These are phyloP conservation scores for Solanum gracilifrons DNA, from an alignment of 257 asterid species.

Conservation along the genomic window DNA sequence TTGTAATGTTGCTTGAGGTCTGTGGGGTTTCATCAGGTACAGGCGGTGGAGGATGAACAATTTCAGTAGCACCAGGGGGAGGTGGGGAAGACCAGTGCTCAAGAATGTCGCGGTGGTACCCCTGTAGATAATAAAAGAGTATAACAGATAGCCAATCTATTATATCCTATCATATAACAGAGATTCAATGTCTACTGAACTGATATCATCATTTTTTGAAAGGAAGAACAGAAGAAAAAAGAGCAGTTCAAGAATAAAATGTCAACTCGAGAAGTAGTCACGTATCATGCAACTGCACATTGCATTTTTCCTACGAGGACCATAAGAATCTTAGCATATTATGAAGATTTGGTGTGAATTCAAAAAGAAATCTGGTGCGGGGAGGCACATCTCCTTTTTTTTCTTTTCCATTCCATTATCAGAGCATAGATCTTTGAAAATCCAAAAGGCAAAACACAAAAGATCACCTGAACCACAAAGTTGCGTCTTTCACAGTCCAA, in stretches of 20 bases:
- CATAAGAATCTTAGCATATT: not conserved
- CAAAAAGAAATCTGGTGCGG: not conserved
- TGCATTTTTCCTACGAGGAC: not conserved
- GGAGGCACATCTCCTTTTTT: not conserved
- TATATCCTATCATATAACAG: not conserved
- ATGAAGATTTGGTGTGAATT: not conserved
- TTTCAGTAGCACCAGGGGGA: constrained; percentile 14
- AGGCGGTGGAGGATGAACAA: constrained; percentile 41
- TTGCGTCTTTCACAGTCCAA: constrained; percentile 92
- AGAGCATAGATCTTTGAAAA: not conserved
- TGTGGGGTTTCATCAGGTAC: not conserved
- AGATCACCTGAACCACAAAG: constrained; percentile 79
- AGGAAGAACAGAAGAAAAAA: not conserved
- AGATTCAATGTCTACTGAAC: not conserved
- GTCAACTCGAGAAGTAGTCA: not conserved
- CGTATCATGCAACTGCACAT: not conserved
- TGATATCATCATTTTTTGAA: not conserved
- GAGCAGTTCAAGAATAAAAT: not conserved
- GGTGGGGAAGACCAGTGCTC: constrained; percentile 51
- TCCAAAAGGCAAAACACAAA: not conserved
- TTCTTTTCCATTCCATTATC: not conserved
- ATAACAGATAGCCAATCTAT: not conserved
- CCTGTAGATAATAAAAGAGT: constrained; percentile 27
- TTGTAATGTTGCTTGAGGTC: not conserved
- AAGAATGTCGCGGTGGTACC: constrained; percentile 74